phyloP scores from a whole-genome alignment of 179 eudicot species.

The Spinacia oleracea region DNA sequence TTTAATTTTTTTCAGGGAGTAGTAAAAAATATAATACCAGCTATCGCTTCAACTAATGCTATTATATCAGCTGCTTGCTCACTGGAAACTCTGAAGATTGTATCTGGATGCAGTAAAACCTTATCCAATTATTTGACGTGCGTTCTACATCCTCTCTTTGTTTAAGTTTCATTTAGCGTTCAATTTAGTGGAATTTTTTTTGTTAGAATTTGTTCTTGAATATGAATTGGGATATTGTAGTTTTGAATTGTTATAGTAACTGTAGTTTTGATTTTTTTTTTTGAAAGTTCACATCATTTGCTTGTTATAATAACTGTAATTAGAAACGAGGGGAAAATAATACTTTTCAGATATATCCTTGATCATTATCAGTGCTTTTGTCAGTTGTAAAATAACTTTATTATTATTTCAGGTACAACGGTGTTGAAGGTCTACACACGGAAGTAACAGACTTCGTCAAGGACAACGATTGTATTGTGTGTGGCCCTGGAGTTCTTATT shows the following conservation, averaged over 20 bases:
- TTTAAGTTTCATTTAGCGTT: not conserved
- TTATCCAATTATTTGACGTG: slow-evolving; percentile 86
- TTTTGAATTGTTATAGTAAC: not conserved
- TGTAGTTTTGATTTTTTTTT: not conserved
- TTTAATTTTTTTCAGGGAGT: slow-evolving; percentile 67
- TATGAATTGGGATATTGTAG: not conserved
- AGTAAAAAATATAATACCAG: slow-evolving; percentile 95
- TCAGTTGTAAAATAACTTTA: not conserved
- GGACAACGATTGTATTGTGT: slow-evolving; percentile 81
- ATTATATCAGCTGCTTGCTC: slow-evolving; percentile 94
- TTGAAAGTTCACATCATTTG: not conserved
- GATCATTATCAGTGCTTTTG: not conserved
- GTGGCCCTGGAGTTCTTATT: slow-evolving; percentile 92
- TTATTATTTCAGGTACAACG: slow-evolving; percentile 66
- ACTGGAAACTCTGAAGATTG: slow-evolving; percentile 87
- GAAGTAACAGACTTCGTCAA: slow-evolving; percentile 83
- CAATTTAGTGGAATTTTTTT: not conserved
- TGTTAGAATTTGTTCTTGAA: not conserved
- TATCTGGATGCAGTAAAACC: slow-evolving; percentile 93
- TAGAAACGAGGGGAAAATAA: not conserved
- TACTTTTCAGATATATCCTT: not conserved
- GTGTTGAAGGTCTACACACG: slow-evolving; percentile 89
- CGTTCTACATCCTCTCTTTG: slow-evolving; percentile 25
- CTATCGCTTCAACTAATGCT: slow-evolving; percentile 98
- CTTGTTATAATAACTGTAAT: not conserved